phyloP scores from a whole-genome alignment of 441 rosid genomes.

The Croton setiger region DNA sequence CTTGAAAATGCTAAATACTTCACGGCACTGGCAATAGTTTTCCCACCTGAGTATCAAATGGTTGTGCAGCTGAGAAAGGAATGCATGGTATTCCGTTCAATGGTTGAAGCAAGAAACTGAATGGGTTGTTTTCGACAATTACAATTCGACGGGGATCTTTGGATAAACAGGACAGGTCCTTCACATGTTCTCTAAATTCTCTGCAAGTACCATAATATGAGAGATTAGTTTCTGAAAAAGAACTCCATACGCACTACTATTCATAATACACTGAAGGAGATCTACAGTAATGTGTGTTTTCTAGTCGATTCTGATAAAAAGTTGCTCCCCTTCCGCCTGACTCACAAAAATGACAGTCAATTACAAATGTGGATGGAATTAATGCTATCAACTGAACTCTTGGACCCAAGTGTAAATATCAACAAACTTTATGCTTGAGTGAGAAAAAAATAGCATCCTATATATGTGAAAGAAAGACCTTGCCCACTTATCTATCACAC shows the following conservation, averaged over 20 bases:
- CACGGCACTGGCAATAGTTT: neutral
- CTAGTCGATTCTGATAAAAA: neutral
- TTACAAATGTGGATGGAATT: neutral
- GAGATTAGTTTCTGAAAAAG: neutral
- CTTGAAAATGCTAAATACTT: neutral
- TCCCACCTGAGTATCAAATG: conserved; percentile 66
- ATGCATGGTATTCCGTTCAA: conserved; percentile 85
- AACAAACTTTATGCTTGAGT: neutral
- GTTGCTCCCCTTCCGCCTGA: neutral
- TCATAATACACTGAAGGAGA: neutral
- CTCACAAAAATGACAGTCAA: neutral
- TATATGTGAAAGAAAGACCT: neutral
- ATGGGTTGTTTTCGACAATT: conserved; percentile 85
- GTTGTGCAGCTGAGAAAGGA: conserved; percentile 74
- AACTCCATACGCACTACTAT: neutral
- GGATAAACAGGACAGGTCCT: conserved; percentile 74
- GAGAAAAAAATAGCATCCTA: neutral
- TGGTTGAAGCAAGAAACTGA: conserved; percentile 90
- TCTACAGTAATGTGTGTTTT: neutral
- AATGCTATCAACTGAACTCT: neutral
- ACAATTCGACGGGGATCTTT: conserved; percentile 67
- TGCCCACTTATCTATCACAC: neutral
- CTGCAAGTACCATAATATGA: conserved; percentile 29
- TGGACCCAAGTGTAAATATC: neutral
- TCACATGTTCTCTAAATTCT: conserved; percentile 75